A percentile compares a stretch with the other conserved stretches of the same genome.
Conservation (phyloP, 768 basidiomycete genomes). For the Clavulina sp. region DNA sequence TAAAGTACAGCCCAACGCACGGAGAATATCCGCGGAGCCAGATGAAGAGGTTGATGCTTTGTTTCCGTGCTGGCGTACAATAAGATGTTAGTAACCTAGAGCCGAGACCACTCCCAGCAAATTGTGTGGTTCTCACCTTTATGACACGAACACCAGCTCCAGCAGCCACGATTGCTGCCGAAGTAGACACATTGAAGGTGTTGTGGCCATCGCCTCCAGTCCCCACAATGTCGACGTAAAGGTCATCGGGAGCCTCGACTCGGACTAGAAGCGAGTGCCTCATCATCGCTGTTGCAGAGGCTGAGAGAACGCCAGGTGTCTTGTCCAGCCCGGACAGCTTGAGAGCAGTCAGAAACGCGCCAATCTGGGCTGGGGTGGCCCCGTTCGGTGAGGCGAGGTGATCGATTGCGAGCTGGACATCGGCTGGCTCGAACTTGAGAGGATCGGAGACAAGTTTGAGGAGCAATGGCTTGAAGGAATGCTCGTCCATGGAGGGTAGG, state of each 20-base stretch:
- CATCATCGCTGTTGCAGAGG: constrained; percentile 58
- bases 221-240: constrained; percentile 64
- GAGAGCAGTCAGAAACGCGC: constrained; percentile 75
- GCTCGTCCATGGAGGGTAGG: neutral
- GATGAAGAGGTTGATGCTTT: constrained; percentile 86
- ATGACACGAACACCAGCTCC: constrained; percentile 86
- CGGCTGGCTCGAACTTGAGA: constrained; percentile 27
- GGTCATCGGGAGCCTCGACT: constrained; percentile 24
- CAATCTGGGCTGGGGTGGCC: constrained; percentile 57
- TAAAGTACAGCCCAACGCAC: constrained; percentile 55
- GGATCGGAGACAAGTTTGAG: constrained; percentile 39
- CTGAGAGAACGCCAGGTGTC: constrained; percentile 56
- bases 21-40: constrained; percentile 83
- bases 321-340: constrained; percentile 66
- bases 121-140: constrained; percentile 38
- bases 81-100: neutral
- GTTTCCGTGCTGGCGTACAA: constrained; percentile 54
- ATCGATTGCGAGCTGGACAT: constrained; percentile 54
- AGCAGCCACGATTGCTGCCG: constrained; percentile 83
- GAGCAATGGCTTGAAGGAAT: constrained; percentile 53
- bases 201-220: constrained; percentile 93
- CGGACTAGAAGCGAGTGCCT: constrained; percentile 46
- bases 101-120: neutral
- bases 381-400: constrained; percentile 46
- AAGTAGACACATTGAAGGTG: constrained; percentile 92